Percentiles rank a stretch among this genome's conserved stretches.
These are phyloP conservation scores for Myrica gale DNA, from an alignment of 306 rosid species.

Conservation along the genomic window DNA sequence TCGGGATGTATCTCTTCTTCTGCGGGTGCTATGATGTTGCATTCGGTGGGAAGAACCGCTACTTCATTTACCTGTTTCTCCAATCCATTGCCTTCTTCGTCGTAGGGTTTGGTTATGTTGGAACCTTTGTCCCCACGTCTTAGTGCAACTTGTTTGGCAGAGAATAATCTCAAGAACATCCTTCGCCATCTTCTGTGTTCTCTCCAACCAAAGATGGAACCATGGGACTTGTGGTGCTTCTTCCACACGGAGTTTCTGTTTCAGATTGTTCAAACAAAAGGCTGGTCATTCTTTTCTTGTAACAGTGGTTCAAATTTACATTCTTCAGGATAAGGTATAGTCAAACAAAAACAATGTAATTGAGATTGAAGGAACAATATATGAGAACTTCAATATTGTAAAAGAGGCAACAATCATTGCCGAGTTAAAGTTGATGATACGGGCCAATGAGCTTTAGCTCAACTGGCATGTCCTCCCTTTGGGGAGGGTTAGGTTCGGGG, in stretches of 20 bases:
- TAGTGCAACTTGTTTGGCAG: constrained; percentile 26
- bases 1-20: constrained; percentile 76
- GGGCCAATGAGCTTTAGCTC: no score
- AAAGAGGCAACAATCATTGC: constrained; percentile 1
- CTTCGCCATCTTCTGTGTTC: constrained; percentile 13
- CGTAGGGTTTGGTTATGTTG: constrained; percentile 80
- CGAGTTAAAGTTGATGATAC: background rate
- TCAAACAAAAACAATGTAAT: background rate
- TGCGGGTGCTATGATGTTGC: constrained; percentile 74
- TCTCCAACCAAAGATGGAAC: constrained; percentile 25
- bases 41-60: constrained; percentile 76
- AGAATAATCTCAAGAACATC: constrained; percentile 6
- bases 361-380: background rate
- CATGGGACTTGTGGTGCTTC: constrained; percentile 25
- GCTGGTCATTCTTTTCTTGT: background rate
- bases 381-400: background rate
- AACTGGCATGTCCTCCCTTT: no score
- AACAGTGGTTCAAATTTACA: background rate
- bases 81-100: constrained; percentile 88
- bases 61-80: constrained; percentile 75
- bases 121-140: constrained; percentile 64
- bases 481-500: no score
- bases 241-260: constrained; percentile 28
- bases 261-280: background rate
- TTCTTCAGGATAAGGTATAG: background rate